phyloP scores from a whole-genome alignment of 2,329 filamentous ascomycete genomes.

The Cladosporium sp. region DNA sequence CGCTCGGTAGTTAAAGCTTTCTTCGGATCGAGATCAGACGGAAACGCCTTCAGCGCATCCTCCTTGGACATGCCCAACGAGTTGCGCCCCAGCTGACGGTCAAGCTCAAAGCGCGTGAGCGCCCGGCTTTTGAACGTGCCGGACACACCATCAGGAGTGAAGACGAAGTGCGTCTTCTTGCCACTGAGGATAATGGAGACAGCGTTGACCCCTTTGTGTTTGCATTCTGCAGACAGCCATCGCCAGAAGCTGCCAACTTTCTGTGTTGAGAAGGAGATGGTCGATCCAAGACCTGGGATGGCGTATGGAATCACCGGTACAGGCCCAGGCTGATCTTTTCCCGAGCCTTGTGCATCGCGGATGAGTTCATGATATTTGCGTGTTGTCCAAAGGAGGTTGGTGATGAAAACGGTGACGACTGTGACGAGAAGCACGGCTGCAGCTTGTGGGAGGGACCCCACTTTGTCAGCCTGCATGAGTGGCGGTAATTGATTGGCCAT shows the following conservation, averaged over 20 bases:
- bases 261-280: conserved; percentile 18
- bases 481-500: conserved; percentile 4
- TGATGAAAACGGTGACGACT: conserved; percentile 2
- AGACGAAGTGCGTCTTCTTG: conserved; percentile 18
- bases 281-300: conserved; percentile 20
- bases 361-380: neutral
- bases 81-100: conserved; percentile 17
- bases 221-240: conserved; percentile 6
- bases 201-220: conserved; percentile 10
- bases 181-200: conserved; percentile 20
- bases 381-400: conserved; percentile 6
- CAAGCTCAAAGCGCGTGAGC: conserved; percentile 16
- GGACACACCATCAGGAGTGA: conserved; percentile 18
- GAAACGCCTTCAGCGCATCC: conserved; percentile 17
- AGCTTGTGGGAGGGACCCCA: neutral
- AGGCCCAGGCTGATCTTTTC: neutral
- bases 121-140: conserved; percentile 16
- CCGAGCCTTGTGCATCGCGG: neutral
- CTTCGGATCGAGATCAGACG: conserved; percentile 14
- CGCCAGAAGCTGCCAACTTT: conserved; percentile 21
- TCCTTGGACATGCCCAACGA: conserved; percentile 18
- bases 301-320: conserved; percentile 20
- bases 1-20: conserved; percentile 11
- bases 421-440: neutral
- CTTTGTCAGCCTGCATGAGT: neutral